A percentile compares a stretch with the other conserved stretches of the same genome.
Conservation (phyloP, 1,139 yeast species). For the Lodderomyces parapsilosis region DNA sequence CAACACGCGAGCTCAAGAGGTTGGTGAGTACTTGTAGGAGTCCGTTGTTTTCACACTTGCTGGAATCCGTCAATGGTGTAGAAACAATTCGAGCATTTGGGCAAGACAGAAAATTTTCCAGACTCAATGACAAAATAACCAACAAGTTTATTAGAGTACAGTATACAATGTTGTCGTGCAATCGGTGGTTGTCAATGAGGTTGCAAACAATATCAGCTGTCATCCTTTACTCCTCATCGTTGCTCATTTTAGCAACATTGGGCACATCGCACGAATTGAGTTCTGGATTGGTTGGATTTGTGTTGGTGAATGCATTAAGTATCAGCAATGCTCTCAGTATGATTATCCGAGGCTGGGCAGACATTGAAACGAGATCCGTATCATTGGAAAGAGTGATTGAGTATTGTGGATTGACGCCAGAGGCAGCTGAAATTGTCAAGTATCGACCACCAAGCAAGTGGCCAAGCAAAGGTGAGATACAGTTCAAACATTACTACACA, state of each 20-base stretch:
- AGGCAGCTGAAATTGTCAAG: constrained; percentile 29
- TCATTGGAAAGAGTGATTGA: constrained; percentile 38
- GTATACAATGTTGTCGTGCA: constrained; percentile 22
- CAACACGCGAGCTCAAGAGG: constrained; percentile 39
- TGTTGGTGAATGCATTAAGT: constrained; percentile 36
- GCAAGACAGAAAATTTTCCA: constrained; percentile 28
- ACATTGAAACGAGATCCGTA: constrained; percentile 33
- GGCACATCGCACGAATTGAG: constrained; percentile 22
- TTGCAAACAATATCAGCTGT: constrained; percentile 35
- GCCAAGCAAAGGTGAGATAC: constrained; percentile 33
- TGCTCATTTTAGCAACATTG: constrained; percentile 25
- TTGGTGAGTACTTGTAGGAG: constrained; percentile 31
- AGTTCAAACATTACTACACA: constrained; percentile 31
- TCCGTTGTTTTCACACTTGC: constrained; percentile 37
- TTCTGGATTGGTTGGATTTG: constrained; percentile 37
- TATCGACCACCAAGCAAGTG: constrained; percentile 27
- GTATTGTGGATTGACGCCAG: constrained; percentile 32
- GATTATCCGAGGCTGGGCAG: constrained; percentile 36
- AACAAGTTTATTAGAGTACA: constrained; percentile 23
- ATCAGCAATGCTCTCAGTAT: constrained; percentile 31
- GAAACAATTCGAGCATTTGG: constrained; percentile 36
- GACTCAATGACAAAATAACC: constrained; percentile 20
- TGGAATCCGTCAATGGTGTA: constrained; percentile 38
- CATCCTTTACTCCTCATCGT: constrained; percentile 28
- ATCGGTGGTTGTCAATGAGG: constrained; percentile 42